Evolutionary conservation across 2,329 filamentous ascomycete genomes (phyloP).

Genomic region (Penicillium palitans): DNA sequence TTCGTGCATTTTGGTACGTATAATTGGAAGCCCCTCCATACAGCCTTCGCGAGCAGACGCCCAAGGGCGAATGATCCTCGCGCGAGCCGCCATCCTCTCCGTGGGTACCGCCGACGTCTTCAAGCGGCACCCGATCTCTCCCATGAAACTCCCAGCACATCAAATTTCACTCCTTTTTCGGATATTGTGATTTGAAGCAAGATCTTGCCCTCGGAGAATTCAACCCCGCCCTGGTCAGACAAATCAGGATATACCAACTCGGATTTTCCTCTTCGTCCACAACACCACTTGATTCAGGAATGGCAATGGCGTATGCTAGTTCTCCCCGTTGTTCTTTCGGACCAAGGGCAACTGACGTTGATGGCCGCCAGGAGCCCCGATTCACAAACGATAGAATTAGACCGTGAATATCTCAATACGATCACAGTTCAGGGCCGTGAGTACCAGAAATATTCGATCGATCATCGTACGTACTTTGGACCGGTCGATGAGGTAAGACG

Average conservation of each 20-base stretch:
- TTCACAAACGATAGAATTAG: constrained; percentile 53
- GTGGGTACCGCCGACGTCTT: constrained; percentile 22
- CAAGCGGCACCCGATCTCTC: constrained; percentile 27
- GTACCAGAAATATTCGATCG: constrained; percentile 67
- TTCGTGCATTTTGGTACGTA: constrained; percentile 34
- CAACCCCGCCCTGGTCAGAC: constrained; percentile 20
- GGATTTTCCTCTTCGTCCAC: constrained; percentile 15
- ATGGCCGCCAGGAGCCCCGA: constrained; percentile 42
- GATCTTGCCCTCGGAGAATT: constrained; percentile 16
- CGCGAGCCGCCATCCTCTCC: constrained; percentile 24
- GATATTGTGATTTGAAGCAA: constrained; percentile 15
- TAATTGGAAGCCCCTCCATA: constrained; percentile 26
- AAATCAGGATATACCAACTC: constrained; percentile 14
- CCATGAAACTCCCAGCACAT: constrained; percentile 26
- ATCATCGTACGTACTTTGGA: constrained; percentile 65
- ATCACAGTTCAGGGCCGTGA: constrained; percentile 62
- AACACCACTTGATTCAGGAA: constrained; percentile 1
- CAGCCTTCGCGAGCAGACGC: constrained; percentile 25
- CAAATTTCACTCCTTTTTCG: constrained; percentile 17
- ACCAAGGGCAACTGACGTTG: constrained; percentile 29
- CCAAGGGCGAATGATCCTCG: constrained; percentile 25
- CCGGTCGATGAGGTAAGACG: constrained; percentile 68
- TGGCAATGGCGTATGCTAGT: constrained; percentile 34
- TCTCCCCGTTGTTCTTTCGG: constrained; percentile 11
- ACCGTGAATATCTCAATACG: constrained; percentile 60